A percentile compares a stretch with the other conserved stretches of the same genome.
Evolutionary conservation across 768 basidiomycete genomes (phyloP).

Genomic region (Suillus occidentalis): DNA sequence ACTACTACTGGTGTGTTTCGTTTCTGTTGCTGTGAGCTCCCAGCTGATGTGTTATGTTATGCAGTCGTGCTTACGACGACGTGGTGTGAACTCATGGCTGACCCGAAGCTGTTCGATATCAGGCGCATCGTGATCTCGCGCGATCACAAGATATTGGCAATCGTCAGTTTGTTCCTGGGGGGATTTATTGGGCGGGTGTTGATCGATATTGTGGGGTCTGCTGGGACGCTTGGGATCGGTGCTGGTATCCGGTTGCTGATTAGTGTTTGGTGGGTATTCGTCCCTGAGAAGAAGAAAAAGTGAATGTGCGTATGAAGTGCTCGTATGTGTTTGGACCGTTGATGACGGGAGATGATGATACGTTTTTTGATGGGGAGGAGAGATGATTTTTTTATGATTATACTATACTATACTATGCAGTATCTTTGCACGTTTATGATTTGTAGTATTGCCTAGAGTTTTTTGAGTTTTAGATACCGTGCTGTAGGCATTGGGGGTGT

Average conservation of each 20-base stretch:
- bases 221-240: conserved; percentile 65
- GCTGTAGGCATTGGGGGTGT: neutral
- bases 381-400: neutral
- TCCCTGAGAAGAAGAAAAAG: conserved; percentile 39
- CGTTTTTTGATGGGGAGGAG: too few relatives aligned
- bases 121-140: conserved; percentile 54
- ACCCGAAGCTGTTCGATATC: conserved; percentile 69
- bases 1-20: conserved; percentile 64
- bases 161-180: conserved; percentile 69
- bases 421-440: neutral
- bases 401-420: too few relatives aligned
- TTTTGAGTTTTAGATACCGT: neutral
- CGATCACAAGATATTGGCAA: conserved; percentile 72
- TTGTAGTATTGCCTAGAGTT: neutral
- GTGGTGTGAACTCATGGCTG: conserved; percentile 87
- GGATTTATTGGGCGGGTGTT: conserved; percentile 67
- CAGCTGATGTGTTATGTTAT: too few relatives aligned
- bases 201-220: conserved; percentile 57
- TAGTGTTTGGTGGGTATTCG: conserved; percentile 63
- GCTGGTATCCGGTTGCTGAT: conserved; percentile 63
- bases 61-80: conserved; percentile 82
- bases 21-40: neutral
- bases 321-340: neutral
- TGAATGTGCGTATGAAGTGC: neutral
- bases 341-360: too few relatives aligned